These are phyloP conservation scores for Verbascum thapsus DNA, from an alignment of 257 asterid genomes.

Conservation along the genomic window DNA sequence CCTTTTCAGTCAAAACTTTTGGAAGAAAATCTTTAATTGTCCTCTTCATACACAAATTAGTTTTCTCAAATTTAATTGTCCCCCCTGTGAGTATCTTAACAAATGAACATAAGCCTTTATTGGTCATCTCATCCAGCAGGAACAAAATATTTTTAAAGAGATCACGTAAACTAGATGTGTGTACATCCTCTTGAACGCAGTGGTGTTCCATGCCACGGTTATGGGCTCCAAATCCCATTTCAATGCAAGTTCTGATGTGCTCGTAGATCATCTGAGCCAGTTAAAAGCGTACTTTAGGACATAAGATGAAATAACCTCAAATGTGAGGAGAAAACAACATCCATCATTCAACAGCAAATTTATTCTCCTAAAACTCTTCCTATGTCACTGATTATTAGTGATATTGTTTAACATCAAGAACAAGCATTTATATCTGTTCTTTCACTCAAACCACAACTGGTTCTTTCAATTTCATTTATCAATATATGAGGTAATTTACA, in stretches of 20 bases:
- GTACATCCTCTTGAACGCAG: constrained; percentile 34
- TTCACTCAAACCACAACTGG: background rate
- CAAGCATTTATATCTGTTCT: background rate
- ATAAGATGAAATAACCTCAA: constrained; percentile 16
- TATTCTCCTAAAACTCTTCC: background rate
- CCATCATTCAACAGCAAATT: no score
- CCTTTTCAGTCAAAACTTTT: constrained; percentile 34
- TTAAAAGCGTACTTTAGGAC: background rate
- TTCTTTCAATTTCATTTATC: background rate
- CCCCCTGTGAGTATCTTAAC: constrained; percentile 54
- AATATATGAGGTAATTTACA: background rate
- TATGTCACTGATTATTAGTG: background rate
- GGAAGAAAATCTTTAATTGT: constrained; percentile 52
- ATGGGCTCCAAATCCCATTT: constrained; percentile 51
- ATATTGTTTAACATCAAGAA: constrained; percentile 1
- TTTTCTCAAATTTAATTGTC: constrained; percentile 47
- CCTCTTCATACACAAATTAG: constrained; percentile 49
- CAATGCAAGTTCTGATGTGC: constrained; percentile 51
- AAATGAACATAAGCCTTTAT: constrained; percentile 55
- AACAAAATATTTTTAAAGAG: constrained; percentile 37
- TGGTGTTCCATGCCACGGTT: constrained; percentile 27
- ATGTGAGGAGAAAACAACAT: constrained; percentile 1
- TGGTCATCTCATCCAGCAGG: constrained; percentile 67
- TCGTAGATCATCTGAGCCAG: constrained; percentile 58
- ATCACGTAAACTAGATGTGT: constrained; percentile 32